Conservation (phyloP, 2,329 filamentous ascomycete species). For the Ceratocystis diversiconidia region DNA sequence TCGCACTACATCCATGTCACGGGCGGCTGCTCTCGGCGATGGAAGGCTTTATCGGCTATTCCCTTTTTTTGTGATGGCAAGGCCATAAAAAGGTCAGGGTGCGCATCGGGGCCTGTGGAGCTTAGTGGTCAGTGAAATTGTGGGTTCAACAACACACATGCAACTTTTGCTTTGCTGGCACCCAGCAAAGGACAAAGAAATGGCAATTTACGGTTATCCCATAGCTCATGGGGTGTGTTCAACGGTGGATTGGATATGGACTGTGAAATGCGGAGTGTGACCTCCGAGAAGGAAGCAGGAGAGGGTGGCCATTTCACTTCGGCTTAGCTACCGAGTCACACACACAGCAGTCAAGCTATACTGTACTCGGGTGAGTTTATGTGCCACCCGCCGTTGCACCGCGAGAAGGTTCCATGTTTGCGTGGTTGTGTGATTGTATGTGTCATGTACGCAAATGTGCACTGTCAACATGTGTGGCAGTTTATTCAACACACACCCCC, state of each 20-base stretch:
- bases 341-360: not conserved
- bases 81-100: not conserved
- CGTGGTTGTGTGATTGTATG: not conserved
- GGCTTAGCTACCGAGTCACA: not conserved
- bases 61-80: not conserved
- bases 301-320: not conserved
- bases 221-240: not conserved
- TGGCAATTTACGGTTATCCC: not conserved
- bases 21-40: not conserved
- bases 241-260: not conserved
- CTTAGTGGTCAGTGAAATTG: not conserved
- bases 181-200: not conserved
- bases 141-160: not conserved
- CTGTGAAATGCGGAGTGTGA: not conserved
- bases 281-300: not conserved
- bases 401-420: not conserved
- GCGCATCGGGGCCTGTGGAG: not conserved
- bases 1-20: not conserved
- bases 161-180: not conserved
- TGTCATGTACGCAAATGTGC: not conserved
- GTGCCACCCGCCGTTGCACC: not conserved
- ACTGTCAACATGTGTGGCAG: constrained; percentile 1
- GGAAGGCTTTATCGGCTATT: not conserved
- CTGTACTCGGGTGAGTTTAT: not conserved
- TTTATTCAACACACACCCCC: not conserved